Base-by-base conservation (phyloP, 148 eudicot genomes). In the Chenopodium quinoa region DNA sequence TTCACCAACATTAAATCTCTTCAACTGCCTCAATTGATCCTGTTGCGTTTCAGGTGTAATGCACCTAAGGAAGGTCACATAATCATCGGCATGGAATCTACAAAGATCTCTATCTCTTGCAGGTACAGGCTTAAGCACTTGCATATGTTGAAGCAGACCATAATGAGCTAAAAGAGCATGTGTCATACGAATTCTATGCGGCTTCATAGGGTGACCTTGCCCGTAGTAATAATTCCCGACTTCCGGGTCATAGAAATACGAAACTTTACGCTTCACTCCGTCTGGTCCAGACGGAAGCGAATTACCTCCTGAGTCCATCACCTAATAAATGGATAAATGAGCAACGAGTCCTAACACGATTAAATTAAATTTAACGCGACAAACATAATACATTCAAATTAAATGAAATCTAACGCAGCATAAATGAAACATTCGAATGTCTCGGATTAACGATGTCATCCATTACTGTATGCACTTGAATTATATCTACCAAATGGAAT, bases 171-270 rank as follows among this genome's bases (percentile, higher is more conserved):
- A 71, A 46, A 90, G 91, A 16, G 89, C 90, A 82, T 90, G 93
- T 10, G 90, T 86, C 93, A 90, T 90, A 1, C 93, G 86, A 80
- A 90, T 90, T 7, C 93, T 44, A 75, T 90, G 91, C 0, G 93
- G 93, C 86, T 90, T 90, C 93, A 90, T 90, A 4, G 93, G 91
- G 83, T 90, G 93, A 25, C 93, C 93, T 82, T 90, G 93, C 16
- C 93, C 93, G 64, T 90, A 90, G 82, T 90, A 90, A 75, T 90
- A 90, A 81, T 90, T 88, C 56, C 93, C 93, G 25, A 90, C 89
- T 78, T 87, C 90, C 6, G 91, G 89, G 65, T 90, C 91, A 75
- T 90, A 90, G 63, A 90, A 90, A 77, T 90, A 90, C 19, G 74
- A 85, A 7, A 90, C 93, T 82, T 88, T 85, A 27, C 93, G 87